Base-by-base conservation (phyloP, 768 basidiomycete species). In the Suillus occidentalis region DNA sequence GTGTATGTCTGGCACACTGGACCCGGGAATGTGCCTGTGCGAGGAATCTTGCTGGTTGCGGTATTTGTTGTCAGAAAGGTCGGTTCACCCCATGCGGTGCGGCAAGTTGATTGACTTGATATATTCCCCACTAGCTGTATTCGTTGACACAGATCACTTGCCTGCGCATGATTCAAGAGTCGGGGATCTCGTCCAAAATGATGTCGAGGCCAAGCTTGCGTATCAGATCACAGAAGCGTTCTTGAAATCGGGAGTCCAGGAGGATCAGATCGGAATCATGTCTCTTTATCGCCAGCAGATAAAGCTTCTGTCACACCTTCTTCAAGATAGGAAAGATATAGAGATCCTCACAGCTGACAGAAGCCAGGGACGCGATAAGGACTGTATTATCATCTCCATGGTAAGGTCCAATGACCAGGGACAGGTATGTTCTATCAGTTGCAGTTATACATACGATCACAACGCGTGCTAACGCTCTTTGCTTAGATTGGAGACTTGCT, bases 251-350 rank as follows among this genome's bases (percentile, higher is more conserved):
- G 95, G 95, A 4, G 79, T 97, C 25, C 69, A 73, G 6, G 81
- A 89, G 63, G 78, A 84, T 2, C 88, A 96, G 68, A 87, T 99
- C 63, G 97, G 92, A 12, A 81, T 97, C 67, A 90, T 99, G 70
- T 92, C 96, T 5, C 80, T 95, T 45, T 99, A 99, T 75, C 87
- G 95, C 2, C 97, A 99, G 69, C 97, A 99, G 72, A 90, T 96
- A 78, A 98, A 99, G 78, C 82, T 96, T 1, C 77, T 99, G 36
- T 83, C 87, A 0, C 83, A 91, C 67, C 76, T 90, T 50, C 74
- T 98, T 43, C 77, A 81, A 40, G 77, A 76, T 50, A 81, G 80
- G 63, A 80, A 83, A 47, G 85, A 80, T 2, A 80, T 97, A 18
- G 96, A 99, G 75, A 86, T 95, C 56, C 78, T 97, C 65, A 99